Conservation (phyloP, 768 basidiomycete genomes). For the Chlorophyllum brunneum region DNA sequence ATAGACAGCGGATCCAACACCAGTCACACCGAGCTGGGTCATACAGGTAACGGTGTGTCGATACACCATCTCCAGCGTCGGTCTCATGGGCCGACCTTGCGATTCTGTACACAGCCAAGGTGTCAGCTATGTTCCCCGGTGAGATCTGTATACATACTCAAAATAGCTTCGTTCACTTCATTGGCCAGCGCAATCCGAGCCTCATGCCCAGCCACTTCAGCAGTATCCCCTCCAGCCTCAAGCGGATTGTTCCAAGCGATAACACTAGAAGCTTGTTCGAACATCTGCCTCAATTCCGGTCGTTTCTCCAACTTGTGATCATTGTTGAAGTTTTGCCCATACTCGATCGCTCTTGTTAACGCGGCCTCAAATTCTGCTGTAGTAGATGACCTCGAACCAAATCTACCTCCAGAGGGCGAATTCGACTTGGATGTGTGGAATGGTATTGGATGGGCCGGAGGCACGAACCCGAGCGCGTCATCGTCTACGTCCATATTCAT, state of each 20-base stretch:
- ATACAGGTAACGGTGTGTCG: slow-evolving; percentile 70
- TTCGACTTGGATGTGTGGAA: slow-evolving; percentile 3
- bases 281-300: slow-evolving; percentile 58
- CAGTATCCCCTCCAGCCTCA: slow-evolving; percentile 59
- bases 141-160: slow-evolving; percentile 48
- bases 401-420: slow-evolving; percentile 15
- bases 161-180: slow-evolving; percentile 78
- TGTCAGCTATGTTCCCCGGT: slow-evolving; percentile 9
- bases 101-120: slow-evolving; percentile 47
- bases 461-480: slow-evolving; percentile 21
- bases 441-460: slow-evolving; percentile 13
- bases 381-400: slow-evolving; percentile 7
- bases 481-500: slow-evolving; percentile 66
- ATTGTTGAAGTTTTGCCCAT: slow-evolving; percentile 66
- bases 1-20: slow-evolving; percentile 76
- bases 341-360: slow-evolving; percentile 63
- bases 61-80: slow-evolving; percentile 73
- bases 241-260: slow-evolving; percentile 77
- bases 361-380: slow-evolving; percentile 47
- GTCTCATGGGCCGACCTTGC: slow-evolving; percentile 67
- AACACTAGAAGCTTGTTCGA: slow-evolving; percentile 74
- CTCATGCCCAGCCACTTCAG: slow-evolving; percentile 64
- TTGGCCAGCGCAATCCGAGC: slow-evolving; percentile 64
- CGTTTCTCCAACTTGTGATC: slow-evolving; percentile 65
- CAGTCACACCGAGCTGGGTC: slow-evolving; percentile 66